These are phyloP conservation scores for Daldinia decipiens DNA, from an alignment of 495 filamentous ascomycete genomes.

Conservation along the genomic window DNA sequence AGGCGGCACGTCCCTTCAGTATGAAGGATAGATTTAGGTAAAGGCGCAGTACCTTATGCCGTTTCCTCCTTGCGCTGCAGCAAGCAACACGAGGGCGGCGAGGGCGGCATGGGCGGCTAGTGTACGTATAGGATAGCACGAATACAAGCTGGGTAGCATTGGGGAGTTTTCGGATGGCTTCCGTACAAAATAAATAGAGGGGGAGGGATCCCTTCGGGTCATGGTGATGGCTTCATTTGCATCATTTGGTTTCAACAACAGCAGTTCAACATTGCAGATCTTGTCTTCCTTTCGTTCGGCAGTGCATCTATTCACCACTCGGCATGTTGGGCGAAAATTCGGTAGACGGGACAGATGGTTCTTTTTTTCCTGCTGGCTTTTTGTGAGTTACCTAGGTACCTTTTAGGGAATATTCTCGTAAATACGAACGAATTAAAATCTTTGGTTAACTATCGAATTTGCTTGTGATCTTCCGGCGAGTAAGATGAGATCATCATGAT, in stretches of 20 bases:
- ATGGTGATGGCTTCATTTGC: constrained; percentile 42
- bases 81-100: constrained; percentile 12
- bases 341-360: constrained; percentile 20
- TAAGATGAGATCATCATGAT: constrained; percentile 36
- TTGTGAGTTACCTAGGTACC: constrained; percentile 11
- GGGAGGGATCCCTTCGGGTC: constrained; percentile 14
- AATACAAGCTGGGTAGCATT: constrained; percentile 37
- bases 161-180: constrained; percentile 36
- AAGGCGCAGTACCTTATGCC: constrained; percentile 10
- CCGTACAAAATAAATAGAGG: constrained; percentile 26
- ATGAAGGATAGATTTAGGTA: constrained; percentile 2
- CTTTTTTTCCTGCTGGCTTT: not conserved
- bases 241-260: constrained; percentile 44
- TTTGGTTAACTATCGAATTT: constrained; percentile 2
- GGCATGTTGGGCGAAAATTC: constrained; percentile 5
- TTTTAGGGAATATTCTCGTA: constrained; percentile 12
- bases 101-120: constrained; percentile 19
- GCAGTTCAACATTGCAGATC: constrained; percentile 40
- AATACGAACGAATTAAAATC: constrained; percentile 30
- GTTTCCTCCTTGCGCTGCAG: constrained; percentile 4
- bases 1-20: constrained; percentile 1
- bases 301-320: constrained; percentile 2
- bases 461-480: constrained; percentile 27
- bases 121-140: constrained; percentile 15
- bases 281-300: constrained; percentile 9